Percentiles rank a stretch among this genome's conserved stretches.
Conservation (phyloP, 495 filamentous ascomycete genomes). For the Hyaloscypha bicolor region DNA sequence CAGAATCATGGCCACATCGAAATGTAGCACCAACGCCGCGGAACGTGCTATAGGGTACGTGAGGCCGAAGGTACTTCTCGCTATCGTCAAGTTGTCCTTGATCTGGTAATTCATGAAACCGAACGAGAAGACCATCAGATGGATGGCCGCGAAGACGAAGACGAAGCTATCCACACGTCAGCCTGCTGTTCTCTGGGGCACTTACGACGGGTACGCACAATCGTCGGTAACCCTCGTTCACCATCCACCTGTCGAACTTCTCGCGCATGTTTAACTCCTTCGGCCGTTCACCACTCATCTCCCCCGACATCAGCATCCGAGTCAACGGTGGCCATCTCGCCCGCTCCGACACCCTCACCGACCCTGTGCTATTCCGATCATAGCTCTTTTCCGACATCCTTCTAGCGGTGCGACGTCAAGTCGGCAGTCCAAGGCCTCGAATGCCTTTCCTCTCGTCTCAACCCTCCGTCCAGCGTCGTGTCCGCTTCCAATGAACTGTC, state of each 20-base stretch:
- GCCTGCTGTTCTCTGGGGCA: slow-evolving; percentile 7
- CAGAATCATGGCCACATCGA: slow-evolving; percentile 75
- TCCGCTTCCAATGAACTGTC: slow-evolving; percentile 15
- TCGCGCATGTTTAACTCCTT: slow-evolving; percentile 57
- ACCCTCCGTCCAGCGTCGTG: slow-evolving; percentile 11
- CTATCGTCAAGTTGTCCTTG: slow-evolving; percentile 67
- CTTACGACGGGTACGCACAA: slow-evolving; percentile 51
- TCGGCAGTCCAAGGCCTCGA: slow-evolving; percentile 22
- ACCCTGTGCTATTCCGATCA: slow-evolving; percentile 32
- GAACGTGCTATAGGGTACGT: slow-evolving; percentile 74
- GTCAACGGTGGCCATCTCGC: slow-evolving; percentile 71
- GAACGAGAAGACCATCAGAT: slow-evolving; percentile 70
- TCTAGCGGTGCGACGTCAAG: slow-evolving; percentile 31
- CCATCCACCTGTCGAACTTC: slow-evolving; percentile 67
- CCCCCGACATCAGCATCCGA: slow-evolving; percentile 68
- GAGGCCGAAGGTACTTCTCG: slow-evolving; percentile 64
- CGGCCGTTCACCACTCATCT: slow-evolving; percentile 65
- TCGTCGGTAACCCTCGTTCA: slow-evolving; percentile 75
- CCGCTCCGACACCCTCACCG: slow-evolving; percentile 55
- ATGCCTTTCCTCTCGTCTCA: not conserved
- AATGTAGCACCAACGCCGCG: slow-evolving; percentile 70
- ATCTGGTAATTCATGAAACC: slow-evolving; percentile 75
- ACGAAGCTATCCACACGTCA: slow-evolving; percentile 57
- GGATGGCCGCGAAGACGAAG: slow-evolving; percentile 65
- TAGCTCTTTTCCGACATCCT: slow-evolving; percentile 47